Evolutionary conservation across 2,329 filamentous ascomycete genomes (phyloP).

Genomic region (Aspergillus intermedius): DNA sequence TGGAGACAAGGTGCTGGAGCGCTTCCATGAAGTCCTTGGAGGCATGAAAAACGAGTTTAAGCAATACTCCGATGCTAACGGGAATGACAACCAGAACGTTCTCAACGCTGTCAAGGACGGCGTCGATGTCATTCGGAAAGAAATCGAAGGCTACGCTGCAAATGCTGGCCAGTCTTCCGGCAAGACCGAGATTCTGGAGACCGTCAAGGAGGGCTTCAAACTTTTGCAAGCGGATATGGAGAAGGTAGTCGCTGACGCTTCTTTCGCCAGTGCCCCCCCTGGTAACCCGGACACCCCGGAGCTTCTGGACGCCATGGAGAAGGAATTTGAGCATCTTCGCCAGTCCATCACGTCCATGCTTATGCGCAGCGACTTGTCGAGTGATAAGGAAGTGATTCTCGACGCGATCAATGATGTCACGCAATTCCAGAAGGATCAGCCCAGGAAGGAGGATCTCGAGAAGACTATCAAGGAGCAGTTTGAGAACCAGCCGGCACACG

Average conservation of each 20-base stretch:
- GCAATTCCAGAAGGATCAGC: conserved; percentile 31
- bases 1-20: conserved; percentile 54
- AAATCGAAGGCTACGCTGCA: conserved; percentile 77
- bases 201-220: conserved; percentile 57
- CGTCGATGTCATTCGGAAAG: conserved; percentile 68
- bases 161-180: conserved; percentile 60
- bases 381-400: conserved; percentile 56
- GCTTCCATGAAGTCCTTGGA: conserved; percentile 54
- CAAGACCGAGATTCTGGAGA: conserved; percentile 73
- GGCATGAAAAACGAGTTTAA: conserved; percentile 63
- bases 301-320: conserved; percentile 68
- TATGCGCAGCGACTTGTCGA: conserved; percentile 51
- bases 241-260: conserved; percentile 43
- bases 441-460: conserved; percentile 26
- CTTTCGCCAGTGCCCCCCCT: conserved; percentile 23
- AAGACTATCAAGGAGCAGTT: conserved; percentile 54
- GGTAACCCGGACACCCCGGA: conserved; percentile 55
- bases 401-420: conserved; percentile 51
- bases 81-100: conserved; percentile 78
- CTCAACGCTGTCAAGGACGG: conserved; percentile 83
- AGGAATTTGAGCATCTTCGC: conserved; percentile 74
- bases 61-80: conserved; percentile 71
- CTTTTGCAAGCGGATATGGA: conserved; percentile 55
- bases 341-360: conserved; percentile 67
- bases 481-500: conserved; percentile 29